A percentile compares a stretch with the other conserved stretches of the same genome.
Evolutionary conservation across 2,329 filamentous ascomycete genomes (phyloP).

Genomic region (Fusarium citri): DNA sequence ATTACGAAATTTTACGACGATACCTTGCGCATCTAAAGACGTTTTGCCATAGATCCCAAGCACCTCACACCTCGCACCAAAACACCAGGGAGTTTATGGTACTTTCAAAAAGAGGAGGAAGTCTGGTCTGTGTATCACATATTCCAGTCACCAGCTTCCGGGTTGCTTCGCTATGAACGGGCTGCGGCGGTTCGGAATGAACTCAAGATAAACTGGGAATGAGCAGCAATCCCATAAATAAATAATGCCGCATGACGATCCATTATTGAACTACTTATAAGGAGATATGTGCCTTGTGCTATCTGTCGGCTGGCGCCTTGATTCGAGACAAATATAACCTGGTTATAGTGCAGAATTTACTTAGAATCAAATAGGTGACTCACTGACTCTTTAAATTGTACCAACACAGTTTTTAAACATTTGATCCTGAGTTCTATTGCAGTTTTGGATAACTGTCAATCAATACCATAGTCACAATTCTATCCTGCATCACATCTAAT

Average conservation of each 20-base stretch:
- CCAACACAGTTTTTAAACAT: not conserved
- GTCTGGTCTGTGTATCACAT: constrained; percentile 3
- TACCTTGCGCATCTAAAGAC: constrained; percentile 4
- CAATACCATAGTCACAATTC: not conserved
- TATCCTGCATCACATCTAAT: not conserved
- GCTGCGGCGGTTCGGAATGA: constrained; percentile 5
- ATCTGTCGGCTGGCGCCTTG: not conserved
- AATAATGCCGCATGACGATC: not conserved
- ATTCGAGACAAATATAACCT: not conserved
- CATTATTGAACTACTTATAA: not conserved
- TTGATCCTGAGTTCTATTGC: not conserved
- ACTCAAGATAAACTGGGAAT: constrained; percentile 2
- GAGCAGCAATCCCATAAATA: not conserved
- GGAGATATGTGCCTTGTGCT: not conserved
- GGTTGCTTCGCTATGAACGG: constrained; percentile 18
- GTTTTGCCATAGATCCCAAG: not conserved
- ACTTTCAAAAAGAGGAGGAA: constrained; percentile 16
- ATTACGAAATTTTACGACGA: constrained; percentile 10
- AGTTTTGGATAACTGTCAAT: not conserved
- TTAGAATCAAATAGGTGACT: not conserved
- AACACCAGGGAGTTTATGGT: constrained; percentile 1
- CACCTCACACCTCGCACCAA: not conserved
- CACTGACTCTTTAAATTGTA: not conserved
- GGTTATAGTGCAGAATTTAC: not conserved
- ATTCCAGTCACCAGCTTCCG: constrained; percentile 8